Evolutionary conservation across 495 filamentous ascomycete genomes (phyloP).

Genomic region (Letharia lupina): DNA sequence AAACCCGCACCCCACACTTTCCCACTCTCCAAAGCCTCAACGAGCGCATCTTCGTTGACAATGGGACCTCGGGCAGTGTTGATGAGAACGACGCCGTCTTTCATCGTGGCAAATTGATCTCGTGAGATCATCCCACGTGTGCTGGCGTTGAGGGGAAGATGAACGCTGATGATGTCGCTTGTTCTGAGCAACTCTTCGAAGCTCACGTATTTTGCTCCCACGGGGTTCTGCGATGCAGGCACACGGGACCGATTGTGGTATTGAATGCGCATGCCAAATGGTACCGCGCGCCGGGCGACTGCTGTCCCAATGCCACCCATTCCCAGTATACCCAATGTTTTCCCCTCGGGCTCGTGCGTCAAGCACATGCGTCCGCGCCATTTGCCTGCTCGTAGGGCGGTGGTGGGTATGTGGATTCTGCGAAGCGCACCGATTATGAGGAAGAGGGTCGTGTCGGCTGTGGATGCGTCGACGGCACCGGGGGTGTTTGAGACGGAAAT

Average conservation of each 20-base stretch:
- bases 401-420: slow-evolving; percentile 53
- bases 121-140: slow-evolving; percentile 58
- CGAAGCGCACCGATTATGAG: slow-evolving; percentile 62
- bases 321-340: slow-evolving; percentile 70
- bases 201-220: slow-evolving; percentile 24
- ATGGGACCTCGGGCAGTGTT: slow-evolving; percentile 70
- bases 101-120: slow-evolving; percentile 58
- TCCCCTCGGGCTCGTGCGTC: slow-evolving; percentile 60
- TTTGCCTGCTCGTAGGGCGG: slow-evolving; percentile 52
- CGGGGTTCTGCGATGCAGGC: slow-evolving; percentile 38
- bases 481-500: slow-evolving; percentile 63
- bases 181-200: slow-evolving; percentile 45
- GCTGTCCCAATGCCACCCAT: slow-evolving; percentile 79
- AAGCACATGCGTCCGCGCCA: slow-evolving; percentile 46
- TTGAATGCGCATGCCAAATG: slow-evolving; percentile 61
- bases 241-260: slow-evolving; percentile 63
- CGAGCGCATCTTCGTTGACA: slow-evolving; percentile 60
- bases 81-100: slow-evolving; percentile 52
- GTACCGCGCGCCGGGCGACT: slow-evolving; percentile 59
- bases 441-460: slow-evolving; percentile 64
- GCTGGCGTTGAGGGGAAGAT: slow-evolving; percentile 63
- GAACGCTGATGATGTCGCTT: slow-evolving; percentile 66
- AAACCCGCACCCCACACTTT: slow-evolving; percentile 64
- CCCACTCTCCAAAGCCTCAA: slow-evolving; percentile 56
- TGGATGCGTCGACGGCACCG: slow-evolving; percentile 59